phyloP scores from a whole-genome alignment of 2,329 filamentous ascomycete species.

The Penicillium sp. region DNA sequence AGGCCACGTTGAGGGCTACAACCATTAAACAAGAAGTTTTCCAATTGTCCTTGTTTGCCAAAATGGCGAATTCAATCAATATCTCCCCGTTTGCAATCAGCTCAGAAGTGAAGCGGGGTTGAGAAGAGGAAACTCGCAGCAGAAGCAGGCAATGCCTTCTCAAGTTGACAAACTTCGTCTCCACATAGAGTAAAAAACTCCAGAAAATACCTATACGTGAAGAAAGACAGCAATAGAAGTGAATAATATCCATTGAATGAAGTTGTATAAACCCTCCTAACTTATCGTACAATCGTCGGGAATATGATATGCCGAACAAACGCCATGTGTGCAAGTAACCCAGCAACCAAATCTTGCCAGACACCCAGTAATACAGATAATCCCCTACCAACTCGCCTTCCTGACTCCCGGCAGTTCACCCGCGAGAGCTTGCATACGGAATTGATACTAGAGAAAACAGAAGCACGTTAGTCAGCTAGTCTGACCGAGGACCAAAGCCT shows the following conservation, averaged over 20 bases:
- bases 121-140: not conserved
- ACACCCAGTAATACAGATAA: constrained; percentile 18
- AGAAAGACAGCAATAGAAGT: not conserved
- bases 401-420: constrained; percentile 89
- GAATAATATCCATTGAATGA: not conserved
- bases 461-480: not conserved
- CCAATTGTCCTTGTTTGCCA: not conserved
- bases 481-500: not conserved
- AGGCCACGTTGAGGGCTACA: not conserved
- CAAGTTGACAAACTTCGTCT: not conserved
- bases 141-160: not conserved
- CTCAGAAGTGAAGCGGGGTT: not conserved
- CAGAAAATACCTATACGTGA: not conserved
- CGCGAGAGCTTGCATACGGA: constrained; percentile 83
- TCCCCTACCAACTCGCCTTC: constrained; percentile 88
- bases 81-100: not conserved
- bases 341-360: constrained; percentile 25
- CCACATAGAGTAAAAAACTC: not conserved
- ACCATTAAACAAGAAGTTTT: not conserved
- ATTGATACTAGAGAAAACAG: constrained; percentile 72
- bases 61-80: not conserved
- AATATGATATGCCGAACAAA: constrained; percentile 26
- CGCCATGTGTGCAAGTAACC: constrained; percentile 31
- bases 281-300: constrained; percentile 18
- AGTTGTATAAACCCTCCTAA: constrained; percentile 15